phyloP scores from a whole-genome alignment of 148 eudicot species.

The Camellia granthamiana region DNA sequence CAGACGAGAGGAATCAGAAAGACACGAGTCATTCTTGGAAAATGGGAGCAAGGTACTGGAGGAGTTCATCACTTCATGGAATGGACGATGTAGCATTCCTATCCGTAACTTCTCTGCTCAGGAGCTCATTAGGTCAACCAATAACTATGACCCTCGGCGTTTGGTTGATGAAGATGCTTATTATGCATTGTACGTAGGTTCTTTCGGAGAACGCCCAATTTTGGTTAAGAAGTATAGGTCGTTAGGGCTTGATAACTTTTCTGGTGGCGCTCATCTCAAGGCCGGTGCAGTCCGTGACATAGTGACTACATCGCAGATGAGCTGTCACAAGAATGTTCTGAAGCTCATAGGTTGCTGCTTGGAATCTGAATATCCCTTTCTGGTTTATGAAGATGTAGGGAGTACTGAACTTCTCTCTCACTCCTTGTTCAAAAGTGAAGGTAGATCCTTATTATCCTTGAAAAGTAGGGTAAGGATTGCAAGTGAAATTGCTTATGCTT shows the following conservation, averaged over 20 bases:
- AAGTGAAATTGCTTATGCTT: slow-evolving; percentile 16
- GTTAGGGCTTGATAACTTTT: too few species aligned
- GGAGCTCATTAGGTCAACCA: slow-evolving; percentile 5
- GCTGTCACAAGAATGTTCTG: slow-evolving; percentile 15
- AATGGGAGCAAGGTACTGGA: slow-evolving; percentile 7
- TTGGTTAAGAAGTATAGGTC: neutral
- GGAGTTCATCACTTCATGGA: neutral
- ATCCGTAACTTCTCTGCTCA: neutral
- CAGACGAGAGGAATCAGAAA: neutral
- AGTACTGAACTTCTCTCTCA: neutral
- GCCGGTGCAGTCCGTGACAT: neutral
- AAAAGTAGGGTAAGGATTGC: slow-evolving; percentile 17
- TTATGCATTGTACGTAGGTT: neutral
- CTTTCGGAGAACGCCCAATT: neutral
- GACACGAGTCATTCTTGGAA: neutral
- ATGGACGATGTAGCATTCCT: neutral
- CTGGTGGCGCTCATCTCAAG: too few species aligned
- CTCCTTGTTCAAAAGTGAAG: neutral
- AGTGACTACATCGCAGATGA: slow-evolving; percentile 1
- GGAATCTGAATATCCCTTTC: slow-evolving; percentile 8
- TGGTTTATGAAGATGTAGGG: slow-evolving; percentile 3
- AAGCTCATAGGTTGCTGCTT: slow-evolving; percentile 14
- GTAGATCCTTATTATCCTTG: slow-evolving; percentile 5
- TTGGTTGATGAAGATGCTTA: neutral
- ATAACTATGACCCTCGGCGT: neutral